These are phyloP conservation scores for Ustilago loliicola DNA, from an alignment of 1,284 basidiomycete genomes.

Conservation along the genomic window DNA sequence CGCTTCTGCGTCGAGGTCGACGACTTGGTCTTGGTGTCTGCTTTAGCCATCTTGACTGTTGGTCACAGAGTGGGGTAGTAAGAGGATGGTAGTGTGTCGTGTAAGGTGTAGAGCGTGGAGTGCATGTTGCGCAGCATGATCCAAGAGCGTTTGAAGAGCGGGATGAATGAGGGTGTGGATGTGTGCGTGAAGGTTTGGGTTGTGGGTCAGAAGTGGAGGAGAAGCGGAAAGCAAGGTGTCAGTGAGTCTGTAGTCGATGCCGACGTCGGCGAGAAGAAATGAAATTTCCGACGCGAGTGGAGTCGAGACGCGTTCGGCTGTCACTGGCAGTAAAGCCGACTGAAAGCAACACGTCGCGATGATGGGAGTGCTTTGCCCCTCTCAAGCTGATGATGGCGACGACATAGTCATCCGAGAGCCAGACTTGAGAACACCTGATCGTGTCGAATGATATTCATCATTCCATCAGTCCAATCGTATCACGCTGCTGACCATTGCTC, in stretches of 20 bases:
- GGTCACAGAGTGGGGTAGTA: background rate
- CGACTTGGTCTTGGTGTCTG: constrained; percentile 63
- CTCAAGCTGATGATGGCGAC: constrained; percentile 29
- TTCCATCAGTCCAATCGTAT: background rate
- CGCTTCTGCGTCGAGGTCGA: constrained; percentile 54
- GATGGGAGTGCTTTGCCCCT: constrained; percentile 13
- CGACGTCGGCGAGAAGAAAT: constrained; percentile 25
- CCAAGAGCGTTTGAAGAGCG: background rate
- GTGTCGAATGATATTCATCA: background rate
- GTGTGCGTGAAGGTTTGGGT: background rate
- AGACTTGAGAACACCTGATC: background rate
- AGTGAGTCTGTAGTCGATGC: constrained; percentile 7
- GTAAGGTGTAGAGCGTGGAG: background rate
- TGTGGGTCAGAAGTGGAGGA: background rate
- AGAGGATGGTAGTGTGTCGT: background rate
- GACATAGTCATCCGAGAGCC: background rate
- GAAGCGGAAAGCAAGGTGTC: constrained; percentile 15
- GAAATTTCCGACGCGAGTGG: constrained; percentile 27
- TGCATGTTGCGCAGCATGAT: background rate
- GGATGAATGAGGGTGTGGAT: background rate
- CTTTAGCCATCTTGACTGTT: constrained; percentile 61
- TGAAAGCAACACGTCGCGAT: constrained; percentile 24
- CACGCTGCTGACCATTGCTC: background rate
- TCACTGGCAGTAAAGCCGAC: background rate
- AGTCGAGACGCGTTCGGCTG: constrained; percentile 29